phyloP scores from a whole-genome alignment of 306 rosid species.

The Glycine soja region DNA sequence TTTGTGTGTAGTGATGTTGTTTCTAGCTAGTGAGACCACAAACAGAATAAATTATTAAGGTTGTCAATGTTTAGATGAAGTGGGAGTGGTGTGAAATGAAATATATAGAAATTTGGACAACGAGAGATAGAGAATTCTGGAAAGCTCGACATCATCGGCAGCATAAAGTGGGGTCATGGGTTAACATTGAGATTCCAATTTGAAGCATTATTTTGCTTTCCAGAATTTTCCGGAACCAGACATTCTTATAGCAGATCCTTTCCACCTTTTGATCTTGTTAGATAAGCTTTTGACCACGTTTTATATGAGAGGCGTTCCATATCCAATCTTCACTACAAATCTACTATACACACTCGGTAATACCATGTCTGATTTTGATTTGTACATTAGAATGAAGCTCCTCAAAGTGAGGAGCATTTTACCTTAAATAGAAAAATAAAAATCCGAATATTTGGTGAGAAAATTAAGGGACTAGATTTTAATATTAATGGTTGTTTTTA shows the following conservation, averaged over 20 bases:
- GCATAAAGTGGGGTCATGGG: neutral
- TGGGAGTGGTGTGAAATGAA: neutral
- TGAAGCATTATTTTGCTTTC: constrained; percentile 6
- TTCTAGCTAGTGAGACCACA: neutral
- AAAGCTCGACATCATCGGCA: constrained; percentile 26
- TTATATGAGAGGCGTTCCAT: too few species aligned
- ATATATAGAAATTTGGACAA: neutral
- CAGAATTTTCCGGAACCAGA: constrained; percentile 46
- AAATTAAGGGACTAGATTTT: too few species aligned
- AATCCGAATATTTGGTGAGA: too few species aligned
- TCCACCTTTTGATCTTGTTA: neutral
- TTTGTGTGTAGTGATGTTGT: neutral
- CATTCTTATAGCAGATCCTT: neutral
- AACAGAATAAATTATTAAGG: neutral
- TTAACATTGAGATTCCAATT: neutral
- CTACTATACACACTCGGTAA: too few species aligned
- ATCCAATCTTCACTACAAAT: too few species aligned
- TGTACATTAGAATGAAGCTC: too few species aligned
- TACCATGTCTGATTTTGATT: too few species aligned
- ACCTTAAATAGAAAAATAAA: too few species aligned
- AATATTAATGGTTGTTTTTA: too few species aligned
- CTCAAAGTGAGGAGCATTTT: too few species aligned
- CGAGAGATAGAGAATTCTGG: constrained; percentile 46
- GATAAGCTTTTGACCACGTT: constrained; percentile 19
- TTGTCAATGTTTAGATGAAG: too few species aligned